Conservation (phyloP, 164 flowering plant genomes). For the Macadamia tetraphylla region DNA sequence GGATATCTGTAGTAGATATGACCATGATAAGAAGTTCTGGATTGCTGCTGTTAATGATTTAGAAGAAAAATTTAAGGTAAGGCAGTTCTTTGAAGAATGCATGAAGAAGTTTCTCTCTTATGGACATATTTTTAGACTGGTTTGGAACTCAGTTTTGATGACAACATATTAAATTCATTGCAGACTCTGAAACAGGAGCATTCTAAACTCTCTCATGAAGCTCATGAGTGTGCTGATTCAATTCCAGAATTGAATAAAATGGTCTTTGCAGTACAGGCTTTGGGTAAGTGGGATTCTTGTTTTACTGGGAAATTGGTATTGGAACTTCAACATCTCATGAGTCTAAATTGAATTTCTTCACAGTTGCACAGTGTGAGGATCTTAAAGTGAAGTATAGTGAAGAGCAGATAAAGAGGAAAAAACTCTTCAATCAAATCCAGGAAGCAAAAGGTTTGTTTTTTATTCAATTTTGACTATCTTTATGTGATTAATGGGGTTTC, state of each 20-base stretch:
- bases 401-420: constrained; percentile 69
- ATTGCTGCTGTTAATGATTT: constrained; percentile 36
- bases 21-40: constrained; percentile 56
- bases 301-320: background rate
- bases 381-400: constrained; percentile 70
- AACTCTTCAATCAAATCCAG: constrained; percentile 66
- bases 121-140: background rate
- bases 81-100: background rate
- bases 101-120: too few species aligned
- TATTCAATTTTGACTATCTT: background rate
- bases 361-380: constrained; percentile 85
- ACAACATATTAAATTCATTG: background rate
- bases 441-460: constrained; percentile 60
- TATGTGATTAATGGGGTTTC: background rate
- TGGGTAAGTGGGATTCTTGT: constrained; percentile 43
- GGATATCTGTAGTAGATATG: constrained; percentile 49
- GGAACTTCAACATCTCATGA: constrained; percentile 1
- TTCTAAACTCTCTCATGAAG: constrained; percentile 53
- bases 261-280: constrained; percentile 61
- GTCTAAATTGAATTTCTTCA: constrained; percentile 12
- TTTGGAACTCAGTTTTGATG: background rate
- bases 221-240: constrained; percentile 75
- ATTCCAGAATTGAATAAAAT: constrained; percentile 75
- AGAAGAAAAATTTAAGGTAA: constrained; percentile 57
- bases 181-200: constrained; percentile 67